These are phyloP conservation scores for Isabelozyma heimii DNA, from an alignment of 805 yeast species.

Conservation along the genomic window DNA sequence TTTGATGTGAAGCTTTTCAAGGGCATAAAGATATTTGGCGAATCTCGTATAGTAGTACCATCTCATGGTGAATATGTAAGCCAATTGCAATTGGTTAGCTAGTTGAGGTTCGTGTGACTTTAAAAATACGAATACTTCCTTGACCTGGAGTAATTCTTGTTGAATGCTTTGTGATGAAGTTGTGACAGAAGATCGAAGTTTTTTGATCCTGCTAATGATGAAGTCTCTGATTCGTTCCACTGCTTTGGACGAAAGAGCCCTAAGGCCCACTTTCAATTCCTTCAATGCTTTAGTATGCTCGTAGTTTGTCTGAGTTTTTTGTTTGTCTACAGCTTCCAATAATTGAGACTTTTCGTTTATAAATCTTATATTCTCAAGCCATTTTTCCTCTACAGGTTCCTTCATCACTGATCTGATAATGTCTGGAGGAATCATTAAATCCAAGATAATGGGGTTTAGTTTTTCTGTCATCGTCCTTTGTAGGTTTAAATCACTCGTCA, in stretches of 20 bases:
- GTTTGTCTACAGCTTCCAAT: constrained; percentile 18
- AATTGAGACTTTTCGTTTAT: constrained; percentile 57
- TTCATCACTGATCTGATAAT: constrained; percentile 55
- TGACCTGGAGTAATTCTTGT: constrained; percentile 57
- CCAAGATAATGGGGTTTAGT: constrained; percentile 74
- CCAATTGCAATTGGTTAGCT: constrained; percentile 71
- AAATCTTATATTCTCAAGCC: constrained; percentile 67
- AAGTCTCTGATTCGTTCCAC: constrained; percentile 75
- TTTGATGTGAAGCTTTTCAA: constrained; percentile 59
- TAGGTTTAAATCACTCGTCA: constrained; percentile 23
- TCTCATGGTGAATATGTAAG: constrained; percentile 82
- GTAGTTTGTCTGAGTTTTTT: constrained; percentile 11
- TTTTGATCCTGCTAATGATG: constrained; percentile 61
- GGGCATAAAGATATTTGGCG: constrained; percentile 68
- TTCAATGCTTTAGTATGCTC: constrained; percentile 22
- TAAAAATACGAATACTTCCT: constrained; percentile 60
- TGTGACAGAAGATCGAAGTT: constrained; percentile 53
- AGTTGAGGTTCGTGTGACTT: constrained; percentile 53
- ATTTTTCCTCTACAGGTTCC: constrained; percentile 54
- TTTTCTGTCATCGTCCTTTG: constrained; percentile 32
- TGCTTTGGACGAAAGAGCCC: constrained; percentile 56
- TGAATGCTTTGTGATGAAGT: constrained; percentile 76
- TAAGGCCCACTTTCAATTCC: constrained; percentile 37
- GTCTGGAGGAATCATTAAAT: constrained; percentile 72
- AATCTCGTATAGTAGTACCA: constrained; percentile 90